Evolutionary conservation across 345 rosid genomes (phyloP).

Genomic region (Geranium rotundifolium): DNA sequence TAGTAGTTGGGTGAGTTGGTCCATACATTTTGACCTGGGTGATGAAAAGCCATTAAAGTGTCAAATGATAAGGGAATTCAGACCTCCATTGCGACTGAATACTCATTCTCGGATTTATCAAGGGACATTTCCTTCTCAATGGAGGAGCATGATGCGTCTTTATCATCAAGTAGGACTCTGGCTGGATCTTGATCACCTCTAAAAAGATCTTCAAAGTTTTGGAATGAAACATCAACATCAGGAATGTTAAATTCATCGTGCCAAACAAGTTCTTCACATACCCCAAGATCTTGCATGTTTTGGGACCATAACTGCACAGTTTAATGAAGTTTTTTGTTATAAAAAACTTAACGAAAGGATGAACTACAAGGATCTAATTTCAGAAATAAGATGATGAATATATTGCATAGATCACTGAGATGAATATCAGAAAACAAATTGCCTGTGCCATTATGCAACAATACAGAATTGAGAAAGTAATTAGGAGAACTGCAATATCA

Average conservation of each 20-base stretch:
- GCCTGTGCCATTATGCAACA: not conserved
- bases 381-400: not conserved
- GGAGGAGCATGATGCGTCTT: slow-evolving; percentile 24
- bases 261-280: slow-evolving; percentile 53
- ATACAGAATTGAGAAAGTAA: not conserved
- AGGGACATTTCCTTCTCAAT: slow-evolving; percentile 22
- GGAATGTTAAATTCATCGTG: slow-evolving; percentile 58
- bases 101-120: slow-evolving; percentile 20
- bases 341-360: slow-evolving; percentile 2
- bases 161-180: slow-evolving; percentile 22
- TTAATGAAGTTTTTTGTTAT: slow-evolving; percentile 5
- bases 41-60: not conserved
- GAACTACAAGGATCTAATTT: not conserved
- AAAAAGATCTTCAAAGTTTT: slow-evolving; percentile 69
- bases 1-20: too few relatives aligned
- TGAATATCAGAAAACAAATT: not conserved
- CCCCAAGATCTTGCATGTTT: slow-evolving; percentile 77
- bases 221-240: slow-evolving; percentile 65
- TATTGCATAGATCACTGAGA: slow-evolving; percentile 6
- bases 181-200: slow-evolving; percentile 44
- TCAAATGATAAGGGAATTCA: not conserved
- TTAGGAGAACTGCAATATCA: not conserved
- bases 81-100: slow-evolving; percentile 5
- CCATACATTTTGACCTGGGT: not conserved
- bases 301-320: slow-evolving; percentile 61